Conservation (phyloP, 352 stramenopile genomes). For the Thraustotheca clavata region DNA sequence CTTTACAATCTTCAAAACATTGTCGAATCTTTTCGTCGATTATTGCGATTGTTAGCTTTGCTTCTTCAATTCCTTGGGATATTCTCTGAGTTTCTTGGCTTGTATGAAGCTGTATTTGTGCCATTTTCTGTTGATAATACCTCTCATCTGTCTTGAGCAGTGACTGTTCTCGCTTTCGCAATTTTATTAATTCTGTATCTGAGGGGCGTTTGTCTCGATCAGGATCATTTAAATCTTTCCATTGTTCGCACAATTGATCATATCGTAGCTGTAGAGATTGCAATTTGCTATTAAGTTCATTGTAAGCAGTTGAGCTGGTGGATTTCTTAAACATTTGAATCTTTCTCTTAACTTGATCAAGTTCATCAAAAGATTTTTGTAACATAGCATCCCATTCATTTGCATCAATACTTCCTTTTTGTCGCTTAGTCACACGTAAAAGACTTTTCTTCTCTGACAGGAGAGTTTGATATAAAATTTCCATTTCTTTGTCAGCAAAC, state of each 20-base stretch:
- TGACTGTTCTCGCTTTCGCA: neutral
- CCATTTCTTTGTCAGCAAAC: neutral
- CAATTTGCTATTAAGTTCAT: neutral
- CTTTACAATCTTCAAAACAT: neutral
- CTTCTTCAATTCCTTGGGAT: neutral
- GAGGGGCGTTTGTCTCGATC: neutral
- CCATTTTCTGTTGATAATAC: slow-evolving; percentile 8
- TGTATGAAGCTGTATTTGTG: slow-evolving; percentile 1
- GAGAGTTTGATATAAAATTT: neutral
- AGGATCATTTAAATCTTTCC: slow-evolving; percentile 4
- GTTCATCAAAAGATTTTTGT: neutral
- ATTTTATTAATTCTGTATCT: neutral
- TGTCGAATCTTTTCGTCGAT: neutral
- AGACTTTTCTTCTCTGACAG: slow-evolving; percentile 14
- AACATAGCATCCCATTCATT: slow-evolving; percentile 15
- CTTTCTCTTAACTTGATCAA: neutral
- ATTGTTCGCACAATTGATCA: neutral
- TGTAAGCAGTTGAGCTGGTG: neutral
- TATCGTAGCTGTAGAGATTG: neutral
- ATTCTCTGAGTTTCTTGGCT: slow-evolving; percentile 14
- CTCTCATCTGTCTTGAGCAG: slow-evolving; percentile 1
- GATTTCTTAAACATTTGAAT: neutral
- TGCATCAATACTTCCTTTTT: slow-evolving; percentile 20
- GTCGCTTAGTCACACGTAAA: slow-evolving; percentile 3
- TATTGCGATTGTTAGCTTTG: neutral